These are phyloP conservation scores for Pilatotrama ljubarskyi DNA, from an alignment of 768 basidiomycete genomes.

Conservation along the genomic window DNA sequence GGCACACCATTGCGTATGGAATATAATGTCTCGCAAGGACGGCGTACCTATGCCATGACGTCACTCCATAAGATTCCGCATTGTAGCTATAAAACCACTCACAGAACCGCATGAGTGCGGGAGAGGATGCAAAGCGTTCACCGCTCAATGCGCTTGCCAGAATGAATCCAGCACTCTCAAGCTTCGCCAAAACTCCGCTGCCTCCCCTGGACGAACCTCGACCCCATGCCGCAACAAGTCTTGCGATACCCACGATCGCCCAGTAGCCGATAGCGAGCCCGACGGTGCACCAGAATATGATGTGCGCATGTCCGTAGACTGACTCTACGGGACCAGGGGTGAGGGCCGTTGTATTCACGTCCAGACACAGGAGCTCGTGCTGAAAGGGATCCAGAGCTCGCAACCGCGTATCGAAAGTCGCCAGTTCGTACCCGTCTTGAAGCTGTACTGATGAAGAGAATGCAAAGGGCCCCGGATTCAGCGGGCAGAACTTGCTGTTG, in stretches of 20 bases:
- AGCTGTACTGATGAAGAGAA: constrained; percentile 76
- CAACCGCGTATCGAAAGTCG: constrained; percentile 81
- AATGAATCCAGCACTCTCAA: constrained; percentile 85
- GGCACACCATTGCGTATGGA: constrained; percentile 92
- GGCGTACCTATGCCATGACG: constrained; percentile 69
- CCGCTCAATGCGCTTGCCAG: constrained; percentile 92
- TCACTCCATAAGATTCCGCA: constrained; percentile 14
- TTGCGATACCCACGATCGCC: constrained; percentile 75
- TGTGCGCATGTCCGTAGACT: constrained; percentile 65
- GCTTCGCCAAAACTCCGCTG: constrained; percentile 63
- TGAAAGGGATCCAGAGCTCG: constrained; percentile 88
- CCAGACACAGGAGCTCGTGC: constrained; percentile 80
- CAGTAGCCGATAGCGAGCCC: constrained; percentile 79
- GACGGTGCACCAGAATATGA: constrained; percentile 75
- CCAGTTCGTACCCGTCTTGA: constrained; percentile 65
- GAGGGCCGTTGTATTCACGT: constrained; percentile 76
- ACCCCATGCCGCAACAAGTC: constrained; percentile 84
- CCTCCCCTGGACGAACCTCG: constrained; percentile 63
- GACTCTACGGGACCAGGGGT: constrained; percentile 51
- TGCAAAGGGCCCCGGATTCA: constrained; percentile 77
- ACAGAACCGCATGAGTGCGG: constrained; percentile 90
- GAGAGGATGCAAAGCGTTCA: constrained; percentile 80
- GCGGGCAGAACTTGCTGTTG: constrained; percentile 65
- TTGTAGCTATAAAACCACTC: constrained; percentile 33
- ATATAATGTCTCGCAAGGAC: constrained; percentile 86